Evolutionary conservation across 768 basidiomycete genomes (phyloP), one percentile per base, ranked within the genome.

Genomic region (Collybiopsis luxurians): DNA sequence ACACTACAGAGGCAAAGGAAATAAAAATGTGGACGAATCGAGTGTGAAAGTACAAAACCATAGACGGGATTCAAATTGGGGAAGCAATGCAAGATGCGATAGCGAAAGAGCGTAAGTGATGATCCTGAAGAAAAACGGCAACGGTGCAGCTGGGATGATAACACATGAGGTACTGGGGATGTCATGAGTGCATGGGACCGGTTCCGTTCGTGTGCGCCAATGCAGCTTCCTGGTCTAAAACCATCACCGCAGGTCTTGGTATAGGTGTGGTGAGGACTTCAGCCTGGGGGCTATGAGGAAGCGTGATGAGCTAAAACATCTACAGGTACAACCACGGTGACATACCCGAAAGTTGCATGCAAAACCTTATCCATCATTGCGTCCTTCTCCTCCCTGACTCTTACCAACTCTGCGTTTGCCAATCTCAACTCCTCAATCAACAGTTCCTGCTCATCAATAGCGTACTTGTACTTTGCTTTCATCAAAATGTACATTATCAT

Each of bases 381-480:
- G 48, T 90, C 88, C 63, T 89, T 90, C 54, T 79, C 77, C 50
- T 82, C 71, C 56, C 74, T 77, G 69, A 84, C 81, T 54, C 69
- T 74, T 60, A 75, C 74, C 53, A 77, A 66, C 60, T 90, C 85
- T 3, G 71, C 68, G 57, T 79, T 78, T 7, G 80, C 69, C 15
- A 76, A 71, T 34, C 81, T 78, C 60, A 92, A 71, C 67, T 95
- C 89, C 60, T 85, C 82, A 28, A 80, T 71, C 38, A 95, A 73
- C 30, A 75, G 73, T 30, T 83, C 83, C 59, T 91, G 85, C 64
- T 90, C 84, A 56, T 87, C 80, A 28, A 86, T 59, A 13, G 83
- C 85, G 65, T 86, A 89, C 49, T 74, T 75, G 67, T 87, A 79
- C 65, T 92, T 93, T 5, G 94, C 92, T 65, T 95, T 90, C 77